Evolutionary conservation across 106 monocot species (phyloP).

Genomic region (Dioscorea zingiberensis): DNA sequence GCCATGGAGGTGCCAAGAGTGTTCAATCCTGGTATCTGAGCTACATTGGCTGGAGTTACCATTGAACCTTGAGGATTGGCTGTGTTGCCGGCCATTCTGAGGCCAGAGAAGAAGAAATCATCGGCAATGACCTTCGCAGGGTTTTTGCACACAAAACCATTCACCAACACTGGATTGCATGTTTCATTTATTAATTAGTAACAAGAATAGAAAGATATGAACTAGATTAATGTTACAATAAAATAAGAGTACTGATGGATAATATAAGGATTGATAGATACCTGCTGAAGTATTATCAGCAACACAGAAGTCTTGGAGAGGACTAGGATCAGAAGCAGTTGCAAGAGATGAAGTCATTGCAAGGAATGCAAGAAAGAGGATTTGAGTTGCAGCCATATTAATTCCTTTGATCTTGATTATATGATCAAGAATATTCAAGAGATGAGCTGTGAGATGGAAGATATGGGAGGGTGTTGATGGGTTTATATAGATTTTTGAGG

Average conservation of each 20-base stretch:
- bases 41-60: neutral
- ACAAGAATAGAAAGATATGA: neutral
- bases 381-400: neutral
- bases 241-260: neutral
- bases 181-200: too few species aligned
- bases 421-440: too few species aligned
- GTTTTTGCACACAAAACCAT: neutral
- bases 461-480: too few species aligned
- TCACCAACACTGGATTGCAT: neutral
- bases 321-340: constrained; percentile 9
- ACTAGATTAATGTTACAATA: neutral
- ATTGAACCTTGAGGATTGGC: neutral
- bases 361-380: constrained; percentile 5
- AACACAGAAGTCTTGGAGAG: constrained; percentile 9
- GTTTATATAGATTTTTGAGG: too few species aligned
- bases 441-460: too few species aligned
- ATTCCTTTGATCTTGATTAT: too few species aligned
- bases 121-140: neutral
- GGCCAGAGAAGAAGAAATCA: neutral
- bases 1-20: neutral
- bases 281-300: constrained; percentile 3
- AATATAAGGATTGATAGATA: neutral
- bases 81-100: neutral
- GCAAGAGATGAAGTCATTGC: too few species aligned
- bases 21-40: neutral